Base-by-base conservation (phyloP, 768 basidiomycete species). In the Boletus eberwhitei region DNA sequence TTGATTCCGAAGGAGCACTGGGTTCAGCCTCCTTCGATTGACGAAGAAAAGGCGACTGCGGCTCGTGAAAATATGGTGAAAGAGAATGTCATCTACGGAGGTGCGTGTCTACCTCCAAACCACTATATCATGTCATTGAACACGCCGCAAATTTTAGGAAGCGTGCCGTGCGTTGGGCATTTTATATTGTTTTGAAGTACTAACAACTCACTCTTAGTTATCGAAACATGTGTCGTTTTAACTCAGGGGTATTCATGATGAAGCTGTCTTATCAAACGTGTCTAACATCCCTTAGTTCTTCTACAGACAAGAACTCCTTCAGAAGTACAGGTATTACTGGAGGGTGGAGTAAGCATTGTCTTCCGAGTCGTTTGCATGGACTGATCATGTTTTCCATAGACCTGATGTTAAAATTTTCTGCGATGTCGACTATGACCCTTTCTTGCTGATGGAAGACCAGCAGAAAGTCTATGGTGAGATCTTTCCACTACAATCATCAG, bases 221-320 rank as follows among this genome's bases (percentile, higher is more conserved):
- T 65, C 84, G 94, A 38, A 93, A 96, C 62, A 96, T 97, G 95
- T 97, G 95, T 71, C 84, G 95, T 12, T 98, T 86, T 73, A 93
- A 95, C 72, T 93, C 90, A 44, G 93, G 91, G 32, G 90, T 92
- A 71, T 59, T 43, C 57, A 1, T 26, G 40, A 35, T 21, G 22
- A 29, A 17, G 5, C 11, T 48, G 16, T 44, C 6, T 21, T 34
- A 39, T 29, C 21, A 21, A 37, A 16, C 36, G 13, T 47, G 17
- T 48, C 50, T 63, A 8, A 55, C 48, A 4, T 40, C 39, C 43
- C 32, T 9, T 55, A 91, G 85, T 90, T 88, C 75, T 95, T 96
- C 74, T 95, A 83, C 74, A 77, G 80, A 40, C 93, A 95, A 58
- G 82, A 86, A 53, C 72, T 95, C 9, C 73, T 95, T 43, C 78